These are phyloP conservation scores for Kwoniella europaea DNA, from an alignment of 768 basidiomycete species.

Conservation along the genomic window DNA sequence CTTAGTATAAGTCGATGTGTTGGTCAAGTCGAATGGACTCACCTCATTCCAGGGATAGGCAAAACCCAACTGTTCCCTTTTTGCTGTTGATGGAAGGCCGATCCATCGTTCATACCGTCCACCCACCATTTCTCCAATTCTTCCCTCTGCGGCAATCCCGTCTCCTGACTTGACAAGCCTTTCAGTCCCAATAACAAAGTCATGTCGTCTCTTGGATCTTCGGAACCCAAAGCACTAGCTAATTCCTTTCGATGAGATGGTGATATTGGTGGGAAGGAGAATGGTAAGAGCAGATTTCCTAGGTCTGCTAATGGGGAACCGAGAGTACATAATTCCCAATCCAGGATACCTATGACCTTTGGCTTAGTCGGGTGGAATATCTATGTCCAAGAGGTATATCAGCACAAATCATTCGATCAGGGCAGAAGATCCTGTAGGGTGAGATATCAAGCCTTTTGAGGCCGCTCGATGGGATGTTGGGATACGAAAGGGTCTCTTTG, in stretches of 20 bases:
- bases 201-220: conserved; percentile 55
- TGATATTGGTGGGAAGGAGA: conserved; percentile 60
- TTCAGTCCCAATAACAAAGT: conserved; percentile 68
- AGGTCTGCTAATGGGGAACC: conserved; percentile 93
- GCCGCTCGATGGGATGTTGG: too few relatives aligned
- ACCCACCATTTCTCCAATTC: conserved; percentile 80
- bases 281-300: conserved; percentile 85
- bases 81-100: conserved; percentile 28
- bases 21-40: conserved; percentile 72
- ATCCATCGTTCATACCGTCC: conserved; percentile 49
- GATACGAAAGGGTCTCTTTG: too few relatives aligned
- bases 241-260: conserved; percentile 35
- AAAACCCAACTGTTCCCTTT: conserved; percentile 62
- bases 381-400: conserved; percentile 24
- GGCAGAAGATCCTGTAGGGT: background rate
- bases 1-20: too few relatives aligned
- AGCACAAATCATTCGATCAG: background rate
- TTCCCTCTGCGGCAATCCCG: conserved; percentile 72
- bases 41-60: conserved; percentile 78
- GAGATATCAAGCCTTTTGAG: too few relatives aligned
- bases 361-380: conserved; percentile 89
- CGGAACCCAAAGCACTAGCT: conserved; percentile 49
- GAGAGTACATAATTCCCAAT: conserved; percentile 97
- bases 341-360: conserved; percentile 88
- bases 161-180: conserved; percentile 62